Evolutionary conservation across 208 protist species (phyloP).

Genomic region (Leishmania major): DNA sequence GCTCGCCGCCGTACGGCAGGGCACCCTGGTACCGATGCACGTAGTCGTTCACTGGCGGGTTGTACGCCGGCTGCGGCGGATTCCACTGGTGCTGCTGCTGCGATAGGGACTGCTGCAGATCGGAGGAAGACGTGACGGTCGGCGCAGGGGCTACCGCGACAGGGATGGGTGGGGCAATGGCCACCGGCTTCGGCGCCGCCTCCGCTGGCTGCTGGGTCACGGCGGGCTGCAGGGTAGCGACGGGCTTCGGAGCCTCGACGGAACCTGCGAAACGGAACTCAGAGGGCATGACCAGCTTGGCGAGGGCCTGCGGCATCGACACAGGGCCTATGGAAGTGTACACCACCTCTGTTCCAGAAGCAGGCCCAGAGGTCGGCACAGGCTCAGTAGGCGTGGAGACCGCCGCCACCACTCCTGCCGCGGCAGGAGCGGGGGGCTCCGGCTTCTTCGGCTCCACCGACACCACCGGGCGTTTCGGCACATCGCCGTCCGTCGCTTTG

Average conservation of each 20-base stretch:
- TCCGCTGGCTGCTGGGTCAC: constrained; percentile 7
- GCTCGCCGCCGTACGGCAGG: constrained; percentile 32
- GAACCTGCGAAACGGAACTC: constrained; percentile 30
- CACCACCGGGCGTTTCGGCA: constrained; percentile 4
- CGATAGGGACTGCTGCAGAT: constrained; percentile 7
- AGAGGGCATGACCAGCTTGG: constrained; percentile 21
- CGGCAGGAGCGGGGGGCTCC: background rate
- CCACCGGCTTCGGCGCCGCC: constrained; percentile 6
- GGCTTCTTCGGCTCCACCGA: constrained; percentile 15
- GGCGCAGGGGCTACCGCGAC: constrained; percentile 4
- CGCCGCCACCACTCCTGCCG: background rate
- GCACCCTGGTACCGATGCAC: constrained; percentile 4
- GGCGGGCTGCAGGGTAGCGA: constrained; percentile 1
- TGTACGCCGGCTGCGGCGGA: background rate
- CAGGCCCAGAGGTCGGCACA: constrained; percentile 4
- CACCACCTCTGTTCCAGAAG: constrained; percentile 9
- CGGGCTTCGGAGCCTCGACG: constrained; percentile 8
- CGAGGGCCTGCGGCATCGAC: constrained; percentile 49
- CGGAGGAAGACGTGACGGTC: constrained; percentile 29
- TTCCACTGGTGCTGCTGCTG: background rate
- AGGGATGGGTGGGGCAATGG: constrained; percentile 3
- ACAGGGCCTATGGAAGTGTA: constrained; percentile 37
- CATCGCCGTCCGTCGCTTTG: background rate
- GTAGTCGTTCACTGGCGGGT: constrained; percentile 19
- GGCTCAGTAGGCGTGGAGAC: background rate